These are phyloP conservation scores for Lepiota venenata DNA, from an alignment of 768 basidiomycete species.

Conservation along the genomic window DNA sequence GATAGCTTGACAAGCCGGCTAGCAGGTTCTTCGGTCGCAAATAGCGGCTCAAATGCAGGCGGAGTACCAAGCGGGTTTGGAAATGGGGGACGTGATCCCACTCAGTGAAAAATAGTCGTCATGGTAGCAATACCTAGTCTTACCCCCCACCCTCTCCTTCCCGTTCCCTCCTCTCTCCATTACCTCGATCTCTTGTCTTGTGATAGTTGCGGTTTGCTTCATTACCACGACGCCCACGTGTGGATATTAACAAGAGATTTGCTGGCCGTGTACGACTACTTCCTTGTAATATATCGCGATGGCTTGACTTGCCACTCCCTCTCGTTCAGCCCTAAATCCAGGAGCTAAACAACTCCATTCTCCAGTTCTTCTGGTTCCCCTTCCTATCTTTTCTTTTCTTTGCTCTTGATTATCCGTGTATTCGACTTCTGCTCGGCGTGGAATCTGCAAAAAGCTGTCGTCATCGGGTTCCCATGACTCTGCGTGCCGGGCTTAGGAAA, in stretches of 20 bases:
- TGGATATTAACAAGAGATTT: neutral
- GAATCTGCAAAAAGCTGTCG: too few relatives aligned
- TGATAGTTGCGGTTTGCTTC: neutral
- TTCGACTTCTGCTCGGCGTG: too few relatives aligned
- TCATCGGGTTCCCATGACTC: too few relatives aligned
- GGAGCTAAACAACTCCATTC: too few relatives aligned
- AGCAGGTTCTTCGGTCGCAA: slow-evolving; percentile 30
- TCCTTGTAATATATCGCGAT: too few relatives aligned
- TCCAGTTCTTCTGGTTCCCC: too few relatives aligned
- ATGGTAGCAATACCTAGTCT: neutral
- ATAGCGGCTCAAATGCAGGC: slow-evolving; percentile 3
- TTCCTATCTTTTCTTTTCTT: too few relatives aligned
- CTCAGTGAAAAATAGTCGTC: neutral
- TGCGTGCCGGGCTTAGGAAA: neutral
- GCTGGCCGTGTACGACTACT: neutral
- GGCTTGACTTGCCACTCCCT: too few relatives aligned
- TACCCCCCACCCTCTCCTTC: neutral
- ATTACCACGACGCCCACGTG: slow-evolving; percentile 9
- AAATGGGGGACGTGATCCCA: neutral
- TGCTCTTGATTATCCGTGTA: too few relatives aligned
- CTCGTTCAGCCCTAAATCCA: too few relatives aligned
- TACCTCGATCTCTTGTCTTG: neutral
- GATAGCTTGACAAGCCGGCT: slow-evolving; percentile 29
- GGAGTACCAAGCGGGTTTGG: neutral
- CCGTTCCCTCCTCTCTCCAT: neutral